Base-by-base conservation (phyloP, 1,284 basidiomycete genomes). In the Hypsizygus ulmarius region DNA sequence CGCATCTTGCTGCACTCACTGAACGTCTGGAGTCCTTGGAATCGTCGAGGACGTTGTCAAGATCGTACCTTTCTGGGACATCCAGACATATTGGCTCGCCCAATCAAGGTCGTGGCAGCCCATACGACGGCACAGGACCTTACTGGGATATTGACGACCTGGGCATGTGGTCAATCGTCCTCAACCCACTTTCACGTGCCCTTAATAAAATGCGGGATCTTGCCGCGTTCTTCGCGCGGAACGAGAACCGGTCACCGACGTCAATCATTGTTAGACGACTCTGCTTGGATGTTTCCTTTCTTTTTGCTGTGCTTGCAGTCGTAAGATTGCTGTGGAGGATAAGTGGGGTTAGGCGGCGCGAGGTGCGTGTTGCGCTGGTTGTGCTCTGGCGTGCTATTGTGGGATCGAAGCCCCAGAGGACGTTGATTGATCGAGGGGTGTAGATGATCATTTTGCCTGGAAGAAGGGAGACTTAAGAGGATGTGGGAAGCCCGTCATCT, bases 11-110 rank as follows among this genome's bases (percentile, higher is more conserved):
- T 1, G 93, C 94, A 1, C 76, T 98, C 32, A 88, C 86, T 29
- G 95, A 97, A 66, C 84, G 95, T 9, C 72, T 98, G 21, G 86
- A 91, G 56, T 74, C 77, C 5, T 69, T 95, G 14, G 93, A 95
- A 54, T 72, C 76, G 2, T 64, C 75, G 15, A 66, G 66, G 19
- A 59, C 64, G 18, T 61, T 64, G 35, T 64, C 67, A 33, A 63
- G 65, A 29, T 66, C 73, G 3, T 66, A 67, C 34, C 50, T 64
- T 11, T 68, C 69, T 6, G 57, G 64, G 25, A 63, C 67, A 28
- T 63, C 71, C n/a, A 64, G 64, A 43, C 58, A 61, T 37, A 60
- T 64, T 33, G 66, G 67, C 27, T 71, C 72, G 34, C 69, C 72
- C 10, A 49, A 64, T 4, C 68, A 70, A 68, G 67, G 56, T 34